phyloP scores from a whole-genome alignment of 2,329 filamentous ascomycete species.

The Lasiodiplodia theobromae region DNA sequence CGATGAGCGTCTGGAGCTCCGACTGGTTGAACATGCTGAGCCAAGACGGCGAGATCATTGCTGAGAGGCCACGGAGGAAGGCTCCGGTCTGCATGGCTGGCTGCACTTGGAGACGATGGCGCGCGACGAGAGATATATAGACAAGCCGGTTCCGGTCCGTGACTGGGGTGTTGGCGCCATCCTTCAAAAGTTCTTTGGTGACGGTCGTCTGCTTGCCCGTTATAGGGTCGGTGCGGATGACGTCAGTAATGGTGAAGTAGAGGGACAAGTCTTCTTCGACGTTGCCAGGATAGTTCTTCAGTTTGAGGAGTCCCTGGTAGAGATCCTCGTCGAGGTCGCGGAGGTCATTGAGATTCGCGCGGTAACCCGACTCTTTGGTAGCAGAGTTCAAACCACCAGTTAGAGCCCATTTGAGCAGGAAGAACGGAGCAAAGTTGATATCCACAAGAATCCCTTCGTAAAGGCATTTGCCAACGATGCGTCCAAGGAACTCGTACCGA shows the following conservation, averaged over 20 bases:
- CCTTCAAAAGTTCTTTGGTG: conserved; percentile 76
- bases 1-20: conserved; percentile 91
- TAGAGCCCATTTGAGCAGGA: conserved; percentile 92
- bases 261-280: conserved; percentile 77
- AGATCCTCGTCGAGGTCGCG: conserved; percentile 89
- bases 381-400: conserved; percentile 69
- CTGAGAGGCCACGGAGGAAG: conserved; percentile 83
- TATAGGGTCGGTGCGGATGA: conserved; percentile 51
- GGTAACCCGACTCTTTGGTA: conserved; percentile 75
- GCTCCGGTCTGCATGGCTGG: conserved; percentile 82
- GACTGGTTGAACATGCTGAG: conserved; percentile 98
- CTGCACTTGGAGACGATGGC: conserved; percentile 84
- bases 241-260: conserved; percentile 88
- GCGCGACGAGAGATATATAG: conserved; percentile 92
- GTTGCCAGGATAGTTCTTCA: conserved; percentile 87
- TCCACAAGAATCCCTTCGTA: conserved; percentile 97
- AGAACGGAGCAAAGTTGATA: conserved; percentile 92
- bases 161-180: conserved; percentile 78
- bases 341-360: conserved; percentile 92
- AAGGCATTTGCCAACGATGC: conserved; percentile 93
- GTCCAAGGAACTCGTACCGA: conserved; percentile 89
- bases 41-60: conserved; percentile 92
- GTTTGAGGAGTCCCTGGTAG: conserved; percentile 80
- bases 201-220: conserved; percentile 63
- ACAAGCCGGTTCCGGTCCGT: conserved; percentile 91